Evolutionary conservation across 345 rosid species (phyloP).

Genomic region (Murraya paniculata): DNA sequence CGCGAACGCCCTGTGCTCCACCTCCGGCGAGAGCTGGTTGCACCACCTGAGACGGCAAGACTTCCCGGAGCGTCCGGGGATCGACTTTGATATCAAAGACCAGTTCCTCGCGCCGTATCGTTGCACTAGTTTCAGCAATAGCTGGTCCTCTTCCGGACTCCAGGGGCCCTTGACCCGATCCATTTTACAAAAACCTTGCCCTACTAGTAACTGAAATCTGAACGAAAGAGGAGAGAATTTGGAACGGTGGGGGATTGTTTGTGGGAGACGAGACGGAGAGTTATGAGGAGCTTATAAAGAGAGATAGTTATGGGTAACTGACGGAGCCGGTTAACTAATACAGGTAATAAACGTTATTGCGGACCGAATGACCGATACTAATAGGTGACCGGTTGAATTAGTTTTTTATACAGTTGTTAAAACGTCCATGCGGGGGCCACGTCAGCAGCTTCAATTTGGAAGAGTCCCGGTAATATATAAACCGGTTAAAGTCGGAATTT

Average conservation of each 20-base stretch:
- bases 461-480: constrained; percentile 1
- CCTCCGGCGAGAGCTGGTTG: constrained; percentile 62
- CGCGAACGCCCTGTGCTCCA: constrained; percentile 50
- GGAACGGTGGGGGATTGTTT: not conserved
- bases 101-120: constrained; percentile 54
- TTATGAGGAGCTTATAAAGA: constrained; percentile 11
- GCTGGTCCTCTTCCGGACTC: constrained; percentile 59
- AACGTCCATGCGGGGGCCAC: constrained; percentile 24
- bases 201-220: not conserved
- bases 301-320: constrained; percentile 20
- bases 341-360: not conserved
- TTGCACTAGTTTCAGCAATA: constrained; percentile 40
- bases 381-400: constrained; percentile 25
- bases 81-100: constrained; percentile 47
- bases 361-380: constrained; percentile 13
- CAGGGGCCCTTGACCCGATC: constrained; percentile 50
- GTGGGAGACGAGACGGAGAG: not conserved
- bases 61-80: constrained; percentile 61
- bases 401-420: constrained; percentile 17
- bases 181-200: not conserved
- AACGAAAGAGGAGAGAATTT: not conserved
- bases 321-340: constrained; percentile 21
- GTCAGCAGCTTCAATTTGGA: constrained; percentile 14
- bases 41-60: constrained; percentile 71
- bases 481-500: constrained; percentile 2